Evolutionary conservation across 352 stramenopile species (phyloP).

Genomic region (Ophiocytium majus): DNA sequence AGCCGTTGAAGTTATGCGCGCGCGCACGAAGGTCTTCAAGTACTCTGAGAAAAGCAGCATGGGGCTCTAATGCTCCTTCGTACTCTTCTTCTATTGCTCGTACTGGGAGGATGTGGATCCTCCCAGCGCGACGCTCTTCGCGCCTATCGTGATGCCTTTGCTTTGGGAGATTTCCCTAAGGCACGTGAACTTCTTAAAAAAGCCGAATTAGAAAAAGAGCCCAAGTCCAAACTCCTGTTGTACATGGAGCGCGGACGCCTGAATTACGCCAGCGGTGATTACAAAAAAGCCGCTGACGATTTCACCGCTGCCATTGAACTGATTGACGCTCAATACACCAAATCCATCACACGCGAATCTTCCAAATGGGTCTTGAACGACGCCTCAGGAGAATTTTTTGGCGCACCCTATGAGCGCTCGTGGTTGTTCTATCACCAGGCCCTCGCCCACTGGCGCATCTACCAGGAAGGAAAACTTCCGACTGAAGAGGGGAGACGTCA

Average conservation of each 20-base stretch:
- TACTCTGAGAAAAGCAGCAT: constrained; percentile 11
- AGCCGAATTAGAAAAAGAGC: background rate
- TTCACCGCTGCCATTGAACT: background rate
- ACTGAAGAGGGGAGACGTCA: background rate
- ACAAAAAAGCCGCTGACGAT: background rate
- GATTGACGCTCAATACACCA: background rate
- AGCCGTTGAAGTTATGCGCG: background rate
- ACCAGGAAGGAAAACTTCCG: background rate
- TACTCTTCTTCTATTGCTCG: background rate
- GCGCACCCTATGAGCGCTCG: background rate
- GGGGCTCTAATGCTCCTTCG: background rate
- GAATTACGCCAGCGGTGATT: background rate
- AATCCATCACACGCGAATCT: background rate
- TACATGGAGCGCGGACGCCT: background rate
- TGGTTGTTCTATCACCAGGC: background rate
- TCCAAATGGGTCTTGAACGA: background rate
- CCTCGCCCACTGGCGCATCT: background rate
- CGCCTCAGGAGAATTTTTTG: background rate
- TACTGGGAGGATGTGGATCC: background rate
- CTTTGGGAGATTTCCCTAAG: background rate
- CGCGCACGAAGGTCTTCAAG: constrained; percentile 12
- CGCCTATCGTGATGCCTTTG: background rate
- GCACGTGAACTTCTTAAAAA: background rate
- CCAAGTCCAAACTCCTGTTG: background rate
- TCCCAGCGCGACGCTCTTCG: background rate